Base-by-base conservation (phyloP, 2,329 filamentous ascomycete species). In the Aspergillus hortae region DNA sequence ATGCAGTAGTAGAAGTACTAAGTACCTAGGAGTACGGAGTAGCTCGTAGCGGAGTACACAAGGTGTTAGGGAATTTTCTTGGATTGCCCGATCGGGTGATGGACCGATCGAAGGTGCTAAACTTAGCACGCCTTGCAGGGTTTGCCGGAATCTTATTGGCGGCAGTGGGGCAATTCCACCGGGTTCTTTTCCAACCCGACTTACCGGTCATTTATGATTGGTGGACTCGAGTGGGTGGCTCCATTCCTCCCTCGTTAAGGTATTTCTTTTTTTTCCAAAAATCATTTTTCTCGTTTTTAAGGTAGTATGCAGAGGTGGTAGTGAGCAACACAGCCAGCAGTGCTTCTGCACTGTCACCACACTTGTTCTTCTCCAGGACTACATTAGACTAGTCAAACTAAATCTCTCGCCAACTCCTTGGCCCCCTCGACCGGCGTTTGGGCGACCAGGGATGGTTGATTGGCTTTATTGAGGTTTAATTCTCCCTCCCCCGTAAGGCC, bases 321-420 rank as follows among this genome's bases (percentile, higher is more conserved):
- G 50, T 46, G 51, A 55, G 52, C 46, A 58, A 23, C 23, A 23
- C 23, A 5, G 23, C 23, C 23, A 23, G 23, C 56, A 52, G 60
- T 59, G 53, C 64, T 63, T 62, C 63, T 68, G 64, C 66, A 64
- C 61, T 68, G 66, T 63, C 38, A 68, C 66, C 65, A 48, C 52
- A 54, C 49, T 35, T 44, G 33, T 11, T 38, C 14, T 17, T 17
- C 35, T 17, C 35, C 11, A 7, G 14, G 35, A 38, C 15, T 38
- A 17, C 14, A 19, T 38, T 11, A 7, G 2, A 17, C 35, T 38
- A n/a, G 19, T 19, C 19, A 19, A 19, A 6, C 33, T 35, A 38
- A 38, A 4, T n/a, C 35, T 17, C 35, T n/a, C 11, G 14, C 35
- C 33, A n/a, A 17, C 35, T 6, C 11, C 35, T n/a, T n/a, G 7